Conservation (phyloP, 345 rosid species). For the Murraya paniculata region DNA sequence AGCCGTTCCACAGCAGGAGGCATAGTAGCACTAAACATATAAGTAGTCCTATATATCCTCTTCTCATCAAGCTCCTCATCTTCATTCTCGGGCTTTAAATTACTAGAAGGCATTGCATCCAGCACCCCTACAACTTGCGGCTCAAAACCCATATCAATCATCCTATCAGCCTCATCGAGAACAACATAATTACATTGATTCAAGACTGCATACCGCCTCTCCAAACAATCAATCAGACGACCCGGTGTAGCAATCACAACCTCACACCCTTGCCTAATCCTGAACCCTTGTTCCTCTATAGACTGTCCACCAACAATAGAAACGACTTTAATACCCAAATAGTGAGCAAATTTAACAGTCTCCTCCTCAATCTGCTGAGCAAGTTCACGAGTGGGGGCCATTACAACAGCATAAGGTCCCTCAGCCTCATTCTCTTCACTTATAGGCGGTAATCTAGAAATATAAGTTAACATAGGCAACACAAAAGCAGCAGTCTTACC, state of each 20-base stretch:
- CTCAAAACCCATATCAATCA: slow-evolving; percentile 98
- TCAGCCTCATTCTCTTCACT: slow-evolving; percentile 87
- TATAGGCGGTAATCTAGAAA: slow-evolving; percentile 74
- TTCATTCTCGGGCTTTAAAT: slow-evolving; percentile 91
- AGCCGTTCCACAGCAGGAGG: slow-evolving; percentile 93
- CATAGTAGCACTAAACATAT: slow-evolving; percentile 99
- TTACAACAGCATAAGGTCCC: slow-evolving; percentile 93
- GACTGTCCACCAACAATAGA: slow-evolving; percentile 96
- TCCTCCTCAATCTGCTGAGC: slow-evolving; percentile 98
- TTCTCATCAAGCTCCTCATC: slow-evolving; percentile 94
- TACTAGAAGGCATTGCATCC: slow-evolving; percentile 96
- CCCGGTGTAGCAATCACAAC: slow-evolving; percentile 95
- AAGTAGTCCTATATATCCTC: slow-evolving; percentile 88
- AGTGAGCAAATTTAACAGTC: slow-evolving; percentile 84
- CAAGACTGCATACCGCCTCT: slow-evolving; percentile 84
- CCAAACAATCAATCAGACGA: slow-evolving; percentile 84
- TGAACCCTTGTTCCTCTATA: slow-evolving; percentile 89
- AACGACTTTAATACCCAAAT: slow-evolving; percentile 81
- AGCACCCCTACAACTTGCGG: slow-evolving; percentile 86
- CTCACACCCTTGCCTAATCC: slow-evolving; percentile 92
- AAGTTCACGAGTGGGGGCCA: slow-evolving; percentile 92
- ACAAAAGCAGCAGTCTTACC: slow-evolving; percentile 98
- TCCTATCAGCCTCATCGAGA: slow-evolving; percentile 97
- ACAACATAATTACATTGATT: slow-evolving; percentile 95
- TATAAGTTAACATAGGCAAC: slow-evolving; percentile 90